Evolutionary conservation across 352 stramenopile genomes (phyloP), one percentile per base, ranked within the genome.

Genomic region (Globisporangium parvum): DNA sequence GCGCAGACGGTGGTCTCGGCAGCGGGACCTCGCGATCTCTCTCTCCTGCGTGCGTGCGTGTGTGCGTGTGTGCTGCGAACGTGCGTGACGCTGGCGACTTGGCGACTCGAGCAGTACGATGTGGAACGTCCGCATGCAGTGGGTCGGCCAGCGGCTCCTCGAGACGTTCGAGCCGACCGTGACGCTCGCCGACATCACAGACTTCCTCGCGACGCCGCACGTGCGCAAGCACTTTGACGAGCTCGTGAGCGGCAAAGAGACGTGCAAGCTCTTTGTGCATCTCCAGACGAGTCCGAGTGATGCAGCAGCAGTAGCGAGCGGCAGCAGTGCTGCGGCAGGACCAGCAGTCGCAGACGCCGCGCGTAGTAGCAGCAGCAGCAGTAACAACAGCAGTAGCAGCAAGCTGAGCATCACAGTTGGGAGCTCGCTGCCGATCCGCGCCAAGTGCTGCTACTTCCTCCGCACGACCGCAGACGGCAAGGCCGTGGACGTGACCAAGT

Each of bases 361-460:
- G 12, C 35, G n/a, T 14, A 46, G 20, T 24, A 51, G 28, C 57
- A 68, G 62, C 65, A 66, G n/a, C 18, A 46, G 20, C 31, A 51
- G 28, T 55, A 68, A 63, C 65, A 66, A 72, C 63, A 54, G 61
- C 60, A 49, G 37, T 31, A 64, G 26, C 28, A 75, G 58, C 51
- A 92, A 87, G 63, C 59, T 92, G 18, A 78, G 80, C 57, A 60
- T 90, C 39, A 88, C 80, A 0, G 60, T 88, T n/a, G 85, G 85
- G 14, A 80, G 51, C 21, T 84, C 80, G 17, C 65, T 91, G 0
- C 77, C 82, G 15, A 87, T 95, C 47, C 75, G 73, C 47, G 57
- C 74, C 42, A 95, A 92, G 58, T 93, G 81, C 57, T 93, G 83
- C 58, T 95, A 92, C 65, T 93, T 95, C 40, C 56, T 95, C 26